These are phyloP conservation scores for Drechslera avenae DNA, from an alignment of 2,329 filamentous ascomycete genomes.

Conservation along the genomic window DNA sequence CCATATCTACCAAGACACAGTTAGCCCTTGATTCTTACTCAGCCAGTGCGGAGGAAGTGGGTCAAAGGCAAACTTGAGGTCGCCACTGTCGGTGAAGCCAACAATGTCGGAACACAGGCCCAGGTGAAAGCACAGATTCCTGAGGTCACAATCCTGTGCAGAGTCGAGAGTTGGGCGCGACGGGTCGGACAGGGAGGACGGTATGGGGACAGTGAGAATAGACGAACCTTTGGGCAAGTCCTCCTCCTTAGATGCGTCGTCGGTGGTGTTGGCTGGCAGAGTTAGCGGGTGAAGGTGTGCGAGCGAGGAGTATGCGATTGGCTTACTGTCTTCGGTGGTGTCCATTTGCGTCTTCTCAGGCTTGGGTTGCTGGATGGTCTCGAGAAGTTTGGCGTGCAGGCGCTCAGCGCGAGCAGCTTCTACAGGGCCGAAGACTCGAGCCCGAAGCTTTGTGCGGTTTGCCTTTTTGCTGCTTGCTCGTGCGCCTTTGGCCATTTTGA, in stretches of 20 bases:
- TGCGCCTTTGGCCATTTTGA: slow-evolving; percentile 83
- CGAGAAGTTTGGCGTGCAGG: slow-evolving; percentile 82
- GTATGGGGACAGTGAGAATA: slow-evolving; percentile 38
- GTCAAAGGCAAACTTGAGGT: slow-evolving; percentile 47
- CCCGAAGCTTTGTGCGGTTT: slow-evolving; percentile 81
- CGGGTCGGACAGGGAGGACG: slow-evolving; percentile 29
- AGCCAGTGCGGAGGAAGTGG: slow-evolving; percentile 38
- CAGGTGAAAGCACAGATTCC: slow-evolving; percentile 46
- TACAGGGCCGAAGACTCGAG: slow-evolving; percentile 81
- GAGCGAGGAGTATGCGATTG: not conserved
- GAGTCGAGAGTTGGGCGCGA: slow-evolving; percentile 12
- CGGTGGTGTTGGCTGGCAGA: slow-evolving; percentile 15
- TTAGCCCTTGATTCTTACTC: slow-evolving; percentile 44
- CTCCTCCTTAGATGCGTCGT: slow-evolving; percentile 29
- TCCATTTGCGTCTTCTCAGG: slow-evolving; percentile 58
- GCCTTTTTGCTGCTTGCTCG: slow-evolving; percentile 79
- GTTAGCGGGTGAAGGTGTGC: slow-evolving; percentile 4
- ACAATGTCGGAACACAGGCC: slow-evolving; percentile 48
- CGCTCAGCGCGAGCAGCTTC: slow-evolving; percentile 80
- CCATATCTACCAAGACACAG: slow-evolving; percentile 45
- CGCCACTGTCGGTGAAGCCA: slow-evolving; percentile 45
- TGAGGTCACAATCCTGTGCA: slow-evolving; percentile 26
- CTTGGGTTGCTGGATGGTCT: slow-evolving; percentile 77
- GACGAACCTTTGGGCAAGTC: slow-evolving; percentile 42
- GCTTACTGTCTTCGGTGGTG: slow-evolving; percentile 50